Evolutionary conservation across 371 early-diverging fungal species (phyloP), one percentile per base, ranked within the genome.

Genomic region (Antonospora locustae): DNA sequence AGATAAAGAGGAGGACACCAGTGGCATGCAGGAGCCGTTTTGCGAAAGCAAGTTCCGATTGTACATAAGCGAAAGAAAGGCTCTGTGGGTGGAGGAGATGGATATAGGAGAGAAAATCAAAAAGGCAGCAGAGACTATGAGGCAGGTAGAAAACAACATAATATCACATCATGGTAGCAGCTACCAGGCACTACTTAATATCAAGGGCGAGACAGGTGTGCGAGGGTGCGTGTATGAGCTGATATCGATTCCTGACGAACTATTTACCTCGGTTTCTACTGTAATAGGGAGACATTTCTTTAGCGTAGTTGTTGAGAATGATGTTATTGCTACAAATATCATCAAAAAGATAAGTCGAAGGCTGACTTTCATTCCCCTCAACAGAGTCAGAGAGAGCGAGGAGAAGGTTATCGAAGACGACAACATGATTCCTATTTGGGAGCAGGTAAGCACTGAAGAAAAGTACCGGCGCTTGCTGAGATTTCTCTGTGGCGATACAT

Each of bases 301-400:
- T 75, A 87, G 90, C 67, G 81, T 98, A 11, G 93, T 96, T 9
- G 94, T 95, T 0, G 88, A 92, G 64, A 83, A 80, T 2, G 91
- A 91, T 56, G 79, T 79, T 2, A 87, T 88, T 1, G 94, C 92
- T 0, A 76, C 84, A 0, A 63, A 61, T 9, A 62, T 94, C 3
- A 63, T 94, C 30, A 79, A 82, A 25, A 78, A 75, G 23, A 73
- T 92, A 75, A 80, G 78, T 56, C 90, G 90, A 3, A 80, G 92
- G 3, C 81, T 90, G 37, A 94, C 94, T 0, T 88, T 95, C 68
- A 88, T 95, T 78, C 94, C 96, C 0, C 73, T 96, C 34, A 90
- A 58, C 55, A 55, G 50, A 39, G 49, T 65, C 0, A 36, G 41
- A 29, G 5, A 17, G 19, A 27, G 49, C 27, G 39, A 28, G 9